A percentile compares a stretch with the other conserved stretches of the same genome.
Evolutionary conservation across 73 alveolate genomes (phyloP).

Genomic region (Durusdinium trenchii): DNA sequence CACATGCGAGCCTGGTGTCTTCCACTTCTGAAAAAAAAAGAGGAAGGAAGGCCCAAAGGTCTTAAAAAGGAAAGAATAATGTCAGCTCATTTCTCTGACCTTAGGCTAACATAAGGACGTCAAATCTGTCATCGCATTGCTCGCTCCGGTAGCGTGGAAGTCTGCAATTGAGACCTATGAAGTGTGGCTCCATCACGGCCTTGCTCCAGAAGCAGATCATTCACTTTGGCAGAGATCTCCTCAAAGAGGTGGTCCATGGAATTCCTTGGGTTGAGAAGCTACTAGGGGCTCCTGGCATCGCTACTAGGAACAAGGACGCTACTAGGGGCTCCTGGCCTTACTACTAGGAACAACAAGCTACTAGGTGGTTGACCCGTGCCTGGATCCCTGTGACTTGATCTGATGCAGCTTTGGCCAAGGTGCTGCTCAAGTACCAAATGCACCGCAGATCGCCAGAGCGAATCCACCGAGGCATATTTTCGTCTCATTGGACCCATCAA

Average conservation of each 20-base stretch:
- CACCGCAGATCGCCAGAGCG: constrained; percentile 78
- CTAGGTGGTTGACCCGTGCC: background rate
- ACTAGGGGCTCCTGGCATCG: background rate
- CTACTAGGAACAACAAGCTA: background rate
- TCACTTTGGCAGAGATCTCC: constrained; percentile 76
- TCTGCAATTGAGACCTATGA: background rate
- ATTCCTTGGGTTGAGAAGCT: constrained; percentile 16
- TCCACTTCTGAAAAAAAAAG: too few relatives aligned
- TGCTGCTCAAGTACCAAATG: constrained; percentile 84
- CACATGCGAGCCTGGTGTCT: constrained; percentile 55
- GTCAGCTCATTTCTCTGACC: too few relatives aligned
- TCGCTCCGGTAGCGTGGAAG: background rate
- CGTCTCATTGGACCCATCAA: constrained; percentile 95
- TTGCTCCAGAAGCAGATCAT: constrained; percentile 79
- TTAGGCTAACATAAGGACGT: background rate
- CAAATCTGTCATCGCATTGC: background rate
- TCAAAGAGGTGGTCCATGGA: constrained; percentile 89
- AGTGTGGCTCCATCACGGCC: background rate
- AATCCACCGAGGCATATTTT: constrained; percentile 91
- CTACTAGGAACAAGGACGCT: background rate
- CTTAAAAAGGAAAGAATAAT: too few relatives aligned
- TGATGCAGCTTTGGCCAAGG: background rate
- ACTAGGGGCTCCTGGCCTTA: background rate
- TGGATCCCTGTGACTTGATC: background rate
- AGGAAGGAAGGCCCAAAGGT: too few relatives aligned